Conservation (phyloP, 2,329 filamentous ascomycete species). For the Ustulina deusta region DNA sequence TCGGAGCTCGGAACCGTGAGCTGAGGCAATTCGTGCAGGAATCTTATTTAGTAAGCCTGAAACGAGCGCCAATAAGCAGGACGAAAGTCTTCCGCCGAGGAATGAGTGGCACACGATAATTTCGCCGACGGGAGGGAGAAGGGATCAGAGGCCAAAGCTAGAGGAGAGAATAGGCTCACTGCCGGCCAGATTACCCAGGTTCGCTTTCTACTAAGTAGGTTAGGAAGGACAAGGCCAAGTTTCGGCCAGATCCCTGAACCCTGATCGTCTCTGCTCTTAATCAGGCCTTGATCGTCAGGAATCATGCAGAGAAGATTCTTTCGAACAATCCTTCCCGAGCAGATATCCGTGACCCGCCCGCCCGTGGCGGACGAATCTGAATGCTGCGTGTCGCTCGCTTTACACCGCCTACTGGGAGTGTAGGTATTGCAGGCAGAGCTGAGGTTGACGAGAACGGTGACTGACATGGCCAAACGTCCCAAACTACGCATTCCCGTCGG, state of each 20-base stretch:
- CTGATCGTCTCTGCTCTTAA: constrained; percentile 14
- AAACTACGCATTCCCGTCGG: constrained; percentile 24
- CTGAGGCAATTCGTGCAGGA: constrained; percentile 26
- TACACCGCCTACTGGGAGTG: constrained; percentile 1
- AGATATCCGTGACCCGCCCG: constrained; percentile 21
- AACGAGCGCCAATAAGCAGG: not conserved
- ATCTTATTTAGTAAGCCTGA: constrained; percentile 31
- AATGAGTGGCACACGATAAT: constrained; percentile 23
- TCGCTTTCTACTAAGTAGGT: constrained; percentile 17
- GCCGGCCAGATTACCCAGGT: constrained; percentile 16
- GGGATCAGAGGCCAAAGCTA: constrained; percentile 5
- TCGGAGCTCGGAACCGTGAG: constrained; percentile 25
- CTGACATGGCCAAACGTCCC: not conserved
- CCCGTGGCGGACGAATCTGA: constrained; percentile 5
- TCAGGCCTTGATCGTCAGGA: constrained; percentile 28
- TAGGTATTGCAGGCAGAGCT: not conserved
- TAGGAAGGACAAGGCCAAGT: constrained; percentile 29
- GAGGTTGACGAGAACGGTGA: not conserved
- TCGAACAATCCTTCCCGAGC: constrained; percentile 30
- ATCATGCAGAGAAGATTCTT: constrained; percentile 39
- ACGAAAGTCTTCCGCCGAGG: constrained; percentile 2
- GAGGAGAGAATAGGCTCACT: constrained; percentile 11
- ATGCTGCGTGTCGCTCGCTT: constrained; percentile 4
- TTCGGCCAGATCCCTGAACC: constrained; percentile 30
- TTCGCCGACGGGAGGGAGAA: constrained; percentile 13